Evolutionary conservation across 306 rosid genomes (phyloP).

Genomic region (Medicago arabica): DNA sequence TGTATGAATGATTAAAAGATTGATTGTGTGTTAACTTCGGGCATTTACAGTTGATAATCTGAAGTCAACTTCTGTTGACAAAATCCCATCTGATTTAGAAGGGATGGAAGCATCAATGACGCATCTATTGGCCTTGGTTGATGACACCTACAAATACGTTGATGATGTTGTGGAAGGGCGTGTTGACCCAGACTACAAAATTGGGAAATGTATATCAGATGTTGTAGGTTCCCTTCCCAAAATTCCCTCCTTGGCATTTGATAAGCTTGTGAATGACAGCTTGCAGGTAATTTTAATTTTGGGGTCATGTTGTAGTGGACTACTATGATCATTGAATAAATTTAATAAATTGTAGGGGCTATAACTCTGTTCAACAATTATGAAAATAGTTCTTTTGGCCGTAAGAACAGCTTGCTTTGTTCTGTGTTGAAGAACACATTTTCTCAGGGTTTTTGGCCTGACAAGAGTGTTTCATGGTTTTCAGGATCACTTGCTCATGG

Average conservation of each 20-base stretch:
- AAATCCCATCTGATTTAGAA: constrained; percentile 94
- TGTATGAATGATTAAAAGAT: constrained; percentile 21
- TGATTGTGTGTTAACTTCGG: constrained; percentile 29
- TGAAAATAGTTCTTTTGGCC: no score
- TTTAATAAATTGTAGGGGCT: no score
- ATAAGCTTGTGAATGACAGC: constrained; percentile 83
- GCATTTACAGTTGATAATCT: constrained; percentile 69
- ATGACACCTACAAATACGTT: constrained; percentile 84
- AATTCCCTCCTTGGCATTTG: constrained; percentile 64
- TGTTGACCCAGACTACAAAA: constrained; percentile 69
- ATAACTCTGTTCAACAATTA: no score
- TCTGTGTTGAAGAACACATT: not conserved
- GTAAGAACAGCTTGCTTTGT: no score
- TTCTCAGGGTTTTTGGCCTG: constrained; percentile 4
- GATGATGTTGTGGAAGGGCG: constrained; percentile 84
- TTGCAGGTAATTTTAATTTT: constrained; percentile 57
- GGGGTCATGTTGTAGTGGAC: not conserved
- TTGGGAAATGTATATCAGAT: constrained; percentile 72
- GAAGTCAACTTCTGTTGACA: constrained; percentile 73
- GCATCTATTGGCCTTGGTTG: constrained; percentile 76
- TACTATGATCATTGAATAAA: not conserved
- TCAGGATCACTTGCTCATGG: constrained; percentile 86
- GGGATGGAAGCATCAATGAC: constrained; percentile 97
- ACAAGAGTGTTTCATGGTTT: constrained; percentile 3
- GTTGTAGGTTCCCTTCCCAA: constrained; percentile 83